Conservation (phyloP, 768 basidiomycete genomes). For the Cystofilobasidium bisporidii region DNA sequence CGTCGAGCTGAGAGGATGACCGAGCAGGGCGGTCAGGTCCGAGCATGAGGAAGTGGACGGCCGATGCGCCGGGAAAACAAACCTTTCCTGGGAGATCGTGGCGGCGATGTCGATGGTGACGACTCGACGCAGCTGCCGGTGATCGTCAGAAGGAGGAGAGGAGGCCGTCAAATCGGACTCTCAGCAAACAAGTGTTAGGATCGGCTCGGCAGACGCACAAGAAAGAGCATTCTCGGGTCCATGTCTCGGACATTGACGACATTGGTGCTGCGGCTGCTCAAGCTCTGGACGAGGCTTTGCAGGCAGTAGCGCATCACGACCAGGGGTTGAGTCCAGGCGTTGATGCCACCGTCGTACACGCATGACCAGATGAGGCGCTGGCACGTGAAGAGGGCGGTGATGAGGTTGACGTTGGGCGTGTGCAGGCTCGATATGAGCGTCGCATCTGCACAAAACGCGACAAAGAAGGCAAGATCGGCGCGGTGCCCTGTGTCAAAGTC, state of each 20-base stretch:
- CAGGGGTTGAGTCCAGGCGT: background rate
- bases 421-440: background rate
- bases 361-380: background rate
- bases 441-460: background rate
- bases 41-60: no score
- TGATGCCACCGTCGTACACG: background rate
- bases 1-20: background rate
- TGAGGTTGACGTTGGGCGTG: background rate
- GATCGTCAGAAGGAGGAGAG: background rate
- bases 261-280: background rate
- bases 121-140: background rate
- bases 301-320: background rate
- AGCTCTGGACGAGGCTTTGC: background rate
- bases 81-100: background rate
- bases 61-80: no score
- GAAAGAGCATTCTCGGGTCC: background rate
- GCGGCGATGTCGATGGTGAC: conserved; percentile 3
- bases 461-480: no score
- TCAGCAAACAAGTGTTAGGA: no score
- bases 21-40: no score
- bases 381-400: conserved; percentile 6
- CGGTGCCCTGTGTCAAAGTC: no score
- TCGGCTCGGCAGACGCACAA: background rate
- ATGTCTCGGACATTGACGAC: background rate
- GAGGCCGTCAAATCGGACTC: no score